Conservation (phyloP, 2,329 filamentous ascomycete genomes). For the Ilyonectria mors-panacis region DNA sequence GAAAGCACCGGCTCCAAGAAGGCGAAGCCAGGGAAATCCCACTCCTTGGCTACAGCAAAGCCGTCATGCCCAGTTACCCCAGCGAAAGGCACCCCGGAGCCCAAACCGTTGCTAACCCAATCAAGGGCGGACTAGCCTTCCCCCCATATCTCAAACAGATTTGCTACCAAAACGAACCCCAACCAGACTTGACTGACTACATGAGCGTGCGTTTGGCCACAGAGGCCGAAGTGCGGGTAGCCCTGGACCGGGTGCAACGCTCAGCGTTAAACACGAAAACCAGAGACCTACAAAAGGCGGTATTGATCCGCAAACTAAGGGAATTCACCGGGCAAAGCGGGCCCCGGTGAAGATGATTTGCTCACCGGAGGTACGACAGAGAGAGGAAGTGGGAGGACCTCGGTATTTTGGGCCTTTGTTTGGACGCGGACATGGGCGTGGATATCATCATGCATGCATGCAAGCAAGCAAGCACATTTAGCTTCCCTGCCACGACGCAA, state of each 20-base stretch:
- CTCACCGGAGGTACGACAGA: constrained; percentile 23
- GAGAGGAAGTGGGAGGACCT: constrained; percentile 20
- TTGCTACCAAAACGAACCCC: constrained; percentile 22
- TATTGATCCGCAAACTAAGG: constrained; percentile 41
- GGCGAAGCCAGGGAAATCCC: constrained; percentile 10
- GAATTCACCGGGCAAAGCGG: constrained; percentile 31
- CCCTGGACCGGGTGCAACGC: constrained; percentile 73
- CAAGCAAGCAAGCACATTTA: constrained; percentile 25
- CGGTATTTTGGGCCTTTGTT: constrained; percentile 29
- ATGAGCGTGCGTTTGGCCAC: constrained; percentile 65
- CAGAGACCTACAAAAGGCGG: constrained; percentile 40
- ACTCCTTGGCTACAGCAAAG: constrained; percentile 6
- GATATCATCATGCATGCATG: constrained; percentile 20
- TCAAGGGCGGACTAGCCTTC: constrained; percentile 8
- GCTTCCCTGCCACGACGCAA: constrained; percentile 20
- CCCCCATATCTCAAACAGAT: constrained; percentile 37
- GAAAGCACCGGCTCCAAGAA: constrained; percentile 27
- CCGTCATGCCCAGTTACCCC: constrained; percentile 7
- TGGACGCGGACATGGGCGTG: constrained; percentile 28
- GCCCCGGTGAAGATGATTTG: constrained; percentile 29
- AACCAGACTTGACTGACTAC: constrained; percentile 22
- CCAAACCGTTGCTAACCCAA: constrained; percentile 6
- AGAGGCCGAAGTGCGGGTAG: constrained; percentile 73
- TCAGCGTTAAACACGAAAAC: constrained; percentile 38
- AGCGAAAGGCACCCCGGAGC: constrained; percentile 7